phyloP scores from a whole-genome alignment of 2,329 filamentous ascomycete genomes.

The Penicillium sp. region DNA sequence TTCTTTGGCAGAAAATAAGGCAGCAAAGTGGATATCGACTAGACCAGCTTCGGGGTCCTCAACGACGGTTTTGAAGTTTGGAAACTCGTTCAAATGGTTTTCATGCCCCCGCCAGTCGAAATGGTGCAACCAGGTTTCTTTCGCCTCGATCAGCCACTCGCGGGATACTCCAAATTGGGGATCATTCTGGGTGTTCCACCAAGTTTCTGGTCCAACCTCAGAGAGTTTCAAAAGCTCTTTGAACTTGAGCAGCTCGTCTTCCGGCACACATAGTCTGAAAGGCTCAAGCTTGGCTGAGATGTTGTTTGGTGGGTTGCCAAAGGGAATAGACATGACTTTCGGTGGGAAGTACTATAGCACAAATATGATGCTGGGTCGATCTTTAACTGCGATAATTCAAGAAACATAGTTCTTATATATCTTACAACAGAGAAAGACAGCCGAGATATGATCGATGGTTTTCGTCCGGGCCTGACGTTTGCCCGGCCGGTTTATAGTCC shows the following conservation, averaged over 20 bases:
- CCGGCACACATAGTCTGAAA: neutral
- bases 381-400: neutral
- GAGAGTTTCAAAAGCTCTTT: conserved; percentile 4
- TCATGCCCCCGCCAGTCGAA: conserved; percentile 14
- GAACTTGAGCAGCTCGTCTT: conserved; percentile 2
- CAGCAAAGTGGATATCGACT: conserved; percentile 56
- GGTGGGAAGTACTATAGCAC: neutral
- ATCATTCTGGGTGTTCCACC: conserved; percentile 11
- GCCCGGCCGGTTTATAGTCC: neutral
- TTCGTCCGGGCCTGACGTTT: neutral
- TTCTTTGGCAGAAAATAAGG: conserved; percentile 54
- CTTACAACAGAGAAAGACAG: neutral
- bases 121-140: conserved; percentile 8
- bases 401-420: neutral
- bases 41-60: conserved; percentile 11
- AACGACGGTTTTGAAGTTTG: conserved; percentile 3
- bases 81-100: conserved; percentile 9
- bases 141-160: conserved; percentile 9
- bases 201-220: conserved; percentile 8
- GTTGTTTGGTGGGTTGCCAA: neutral
- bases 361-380: neutral
- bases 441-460: neutral
- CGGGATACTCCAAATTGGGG: conserved; percentile 6
- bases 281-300: neutral
- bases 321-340: neutral